A percentile compares a stretch with the other conserved stretches of the same genome.
Evolutionary conservation across 441 rosid genomes (phyloP).

Genomic region (Syzygium malaccense): DNA sequence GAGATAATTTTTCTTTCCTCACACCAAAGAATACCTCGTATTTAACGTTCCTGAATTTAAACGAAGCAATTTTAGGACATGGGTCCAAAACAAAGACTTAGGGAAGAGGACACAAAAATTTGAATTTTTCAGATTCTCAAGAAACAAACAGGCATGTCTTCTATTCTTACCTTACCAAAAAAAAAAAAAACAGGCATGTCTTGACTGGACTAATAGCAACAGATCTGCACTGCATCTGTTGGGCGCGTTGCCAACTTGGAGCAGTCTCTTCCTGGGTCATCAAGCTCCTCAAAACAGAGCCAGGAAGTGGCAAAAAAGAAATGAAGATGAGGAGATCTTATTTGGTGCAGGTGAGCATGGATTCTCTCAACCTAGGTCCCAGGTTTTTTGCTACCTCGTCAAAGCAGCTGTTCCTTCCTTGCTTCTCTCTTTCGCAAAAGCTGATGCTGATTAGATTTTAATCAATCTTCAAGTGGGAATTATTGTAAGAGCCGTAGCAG

Average conservation of each 20-base stretch:
- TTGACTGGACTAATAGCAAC: background rate
- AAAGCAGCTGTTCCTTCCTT: background rate
- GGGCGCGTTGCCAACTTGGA: background rate
- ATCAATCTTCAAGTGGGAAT: background rate
- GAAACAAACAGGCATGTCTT: conserved; percentile 6
- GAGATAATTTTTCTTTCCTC: too few relatives aligned
- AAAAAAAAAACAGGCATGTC: conserved; percentile 1
- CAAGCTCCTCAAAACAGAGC: background rate
- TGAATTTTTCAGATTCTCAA: conserved; percentile 2
- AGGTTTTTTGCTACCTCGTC: background rate
- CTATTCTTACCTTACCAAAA: too few relatives aligned
- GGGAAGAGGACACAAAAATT: background rate
- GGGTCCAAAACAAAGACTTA: background rate
- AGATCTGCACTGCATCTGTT: background rate
- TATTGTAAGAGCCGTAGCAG: background rate
- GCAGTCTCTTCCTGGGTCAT: background rate
- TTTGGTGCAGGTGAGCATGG: background rate
- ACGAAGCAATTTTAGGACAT: too few relatives aligned
- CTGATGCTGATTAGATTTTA: background rate
- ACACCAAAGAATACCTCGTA: too few relatives aligned
- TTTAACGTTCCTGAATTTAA: too few relatives aligned
- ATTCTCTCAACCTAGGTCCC: background rate
- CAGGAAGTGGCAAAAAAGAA: background rate
- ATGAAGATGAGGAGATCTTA: background rate
- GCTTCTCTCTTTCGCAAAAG: background rate